Base-by-base conservation (phyloP, 2,329 filamentous ascomycete genomes). In the Fusarium avenaceum region DNA sequence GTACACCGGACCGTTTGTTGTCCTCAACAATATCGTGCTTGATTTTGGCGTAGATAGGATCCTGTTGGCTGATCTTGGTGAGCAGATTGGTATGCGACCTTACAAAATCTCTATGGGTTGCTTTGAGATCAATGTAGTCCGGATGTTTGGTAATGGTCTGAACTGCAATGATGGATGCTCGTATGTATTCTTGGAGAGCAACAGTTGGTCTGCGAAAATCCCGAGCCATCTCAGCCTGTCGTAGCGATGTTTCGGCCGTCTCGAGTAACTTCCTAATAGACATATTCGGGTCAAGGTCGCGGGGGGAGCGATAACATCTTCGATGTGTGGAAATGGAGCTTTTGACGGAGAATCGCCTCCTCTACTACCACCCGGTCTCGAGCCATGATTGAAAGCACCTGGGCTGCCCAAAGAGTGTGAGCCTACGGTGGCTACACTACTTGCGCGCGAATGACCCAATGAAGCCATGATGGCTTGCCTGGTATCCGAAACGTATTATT, bases 101-200 rank as follows among this genome's bases (percentile, higher is more conserved):
- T 47, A 79, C 77, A 22, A 86, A 72, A 11, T 86, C 82, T 39
- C 81, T 79, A 26, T 82, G 80, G 48, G 89, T 87, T 38, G 79
- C 80, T 71, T 88, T 86, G 59, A 94, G 81, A 51, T 86, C 83
- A 28, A 88, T 86, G 77, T 89, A 96, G 65, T 95, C 92, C 57
- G 86, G 88, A 76, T 97, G 93, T 35, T 84, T 85, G 3, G 92
- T 92, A 26, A 98, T 90, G 42, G 90, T 82, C 57, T 95, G 89
- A 50, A 94, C 85, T 15, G 92, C 87, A 56, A 97, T 91, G 58
- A 94, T 89, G 62, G 87, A 94, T 13, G 94, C 92, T 66, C 90
- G 88, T 59, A 98, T 86, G 75, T 95, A 98, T 64, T 97, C 92
- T 68, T 91, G 87, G 56, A 97, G 90, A 4, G 94, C 94, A 38